Base-by-base conservation (phyloP, 371 early-diverging fungal genomes). In the Actinomortierella wolfii region DNA sequence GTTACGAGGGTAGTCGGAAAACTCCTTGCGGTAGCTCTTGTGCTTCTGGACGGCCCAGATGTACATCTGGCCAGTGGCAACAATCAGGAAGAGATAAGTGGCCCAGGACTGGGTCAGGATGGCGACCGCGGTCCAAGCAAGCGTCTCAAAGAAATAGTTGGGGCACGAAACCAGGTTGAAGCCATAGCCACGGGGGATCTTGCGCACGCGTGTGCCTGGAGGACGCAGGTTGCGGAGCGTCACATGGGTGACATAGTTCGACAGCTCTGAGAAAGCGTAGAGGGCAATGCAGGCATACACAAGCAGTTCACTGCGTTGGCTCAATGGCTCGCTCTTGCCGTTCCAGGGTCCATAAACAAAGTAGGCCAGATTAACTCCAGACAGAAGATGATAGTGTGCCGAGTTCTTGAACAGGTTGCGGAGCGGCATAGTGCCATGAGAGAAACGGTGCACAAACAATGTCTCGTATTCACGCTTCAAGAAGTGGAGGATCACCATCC, bases 21-120 rank as follows among this genome's bases (percentile, higher is more conserved):
- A 98, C 65, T 98, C 98, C 64, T 92, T 92, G 56, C 71, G 81
- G 79, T 98, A 98, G 46, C 84, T 83, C 76, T 86, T 87, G 83
- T 97, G 97, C 84, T 98, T 98, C 85, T 97, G 96, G 66, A 94
- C 73, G 7, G 98, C 97, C 98, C 98, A 98, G n/a, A 92, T 29
- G 68, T 90, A 92, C 94, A 97, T 96, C 79, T 96, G 96, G 43
- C 79, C 92, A 24, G 89, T 85, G 23, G 93, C 92, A 42, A 93
- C 92, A 23, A 85, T 74, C 57, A 88, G 81, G 76, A 97, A 97
- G 50, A 94, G 62, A 67, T 86, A 83, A 9, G 92, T 88, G 29
- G 90, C 83, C 79, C 87, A 83, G 56, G 89, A 89, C 55, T 92
- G 89, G 34, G 92, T 92, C 67, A 96, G 78, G 54, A 86, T 74